Evolutionary conservation across 2,329 filamentous ascomycete genomes (phyloP).

Genomic region (Ophiostoma angusticollis): DNA sequence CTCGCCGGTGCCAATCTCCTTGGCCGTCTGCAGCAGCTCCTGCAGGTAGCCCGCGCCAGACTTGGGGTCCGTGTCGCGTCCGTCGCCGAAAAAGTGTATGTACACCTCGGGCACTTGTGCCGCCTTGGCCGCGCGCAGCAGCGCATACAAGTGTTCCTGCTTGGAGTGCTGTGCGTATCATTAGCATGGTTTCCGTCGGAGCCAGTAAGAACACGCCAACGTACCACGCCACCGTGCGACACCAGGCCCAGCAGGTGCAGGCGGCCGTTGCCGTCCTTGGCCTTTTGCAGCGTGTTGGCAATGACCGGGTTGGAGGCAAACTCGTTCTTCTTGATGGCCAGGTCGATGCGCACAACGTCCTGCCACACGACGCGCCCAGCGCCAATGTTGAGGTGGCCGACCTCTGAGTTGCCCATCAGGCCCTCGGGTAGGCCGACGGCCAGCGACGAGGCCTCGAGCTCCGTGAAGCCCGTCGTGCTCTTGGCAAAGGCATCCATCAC

Average conservation of each 20-base stretch:
- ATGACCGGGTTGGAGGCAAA: conserved; percentile 66
- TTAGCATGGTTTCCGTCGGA: neutral
- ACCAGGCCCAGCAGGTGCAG: conserved; percentile 87
- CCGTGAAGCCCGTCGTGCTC: conserved; percentile 71
- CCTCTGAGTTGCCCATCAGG: conserved; percentile 97
- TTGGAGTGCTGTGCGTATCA: conserved; percentile 90
- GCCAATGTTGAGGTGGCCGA: conserved; percentile 97
- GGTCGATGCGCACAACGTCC: conserved; percentile 92
- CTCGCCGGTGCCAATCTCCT: conserved; percentile 77
- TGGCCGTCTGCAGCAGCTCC: conserved; percentile 63
- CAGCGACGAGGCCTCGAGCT: conserved; percentile 90
- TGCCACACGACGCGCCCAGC: conserved; percentile 98
- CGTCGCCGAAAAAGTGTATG: conserved; percentile 98
- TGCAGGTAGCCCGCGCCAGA: conserved; percentile 80
- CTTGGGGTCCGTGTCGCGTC: conserved; percentile 95
- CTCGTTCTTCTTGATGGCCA: conserved; percentile 75
- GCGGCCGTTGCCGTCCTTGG: conserved; percentile 79
- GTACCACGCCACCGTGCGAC: conserved; percentile 81
- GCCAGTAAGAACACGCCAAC: neutral
- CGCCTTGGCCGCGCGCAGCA: conserved; percentile 83
- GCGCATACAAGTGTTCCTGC: conserved; percentile 79
- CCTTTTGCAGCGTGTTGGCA: conserved; percentile 60
- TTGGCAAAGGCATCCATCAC: conserved; percentile 87
- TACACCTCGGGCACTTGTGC: conserved; percentile 79
- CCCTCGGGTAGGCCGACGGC: conserved; percentile 93